Evolutionary conservation across 768 basidiomycete genomes (phyloP), one percentile per base, ranked within the genome.

Genomic region (Boletus subcaerulescens): DNA sequence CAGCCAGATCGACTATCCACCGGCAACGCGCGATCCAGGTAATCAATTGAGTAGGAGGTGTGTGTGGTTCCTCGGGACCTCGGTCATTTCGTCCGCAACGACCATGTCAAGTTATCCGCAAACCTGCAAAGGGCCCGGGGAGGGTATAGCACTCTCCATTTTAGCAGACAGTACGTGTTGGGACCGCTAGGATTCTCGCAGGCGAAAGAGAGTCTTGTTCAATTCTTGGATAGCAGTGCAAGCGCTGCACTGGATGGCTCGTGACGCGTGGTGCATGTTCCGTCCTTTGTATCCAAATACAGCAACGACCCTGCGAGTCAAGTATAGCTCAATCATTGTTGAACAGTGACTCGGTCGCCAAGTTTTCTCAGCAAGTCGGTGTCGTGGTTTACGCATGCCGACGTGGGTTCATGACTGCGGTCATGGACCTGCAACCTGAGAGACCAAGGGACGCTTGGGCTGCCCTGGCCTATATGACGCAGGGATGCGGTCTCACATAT

Each of bases 11-110:
- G 45, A 44, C 38, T n/a, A 36, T 43, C 20, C 40, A 20, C 43
- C 24, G 38, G 55, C 33, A 29, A 39, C 8, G 44, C 39, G 18
- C 32, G 11, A 13, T 32, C 45, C 6, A 36, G 26, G 10, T 17
- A 39, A 42, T 58, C 12, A 18, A 24, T 33, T 29, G 22, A 22
- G 31, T 14, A 18, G n/a, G 6, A 24, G 18, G 39, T 10, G 2
- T 24, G 24, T 36, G 35, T 4, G 39, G 48, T 22, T 45, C 58
- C 58, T 48, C 49, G 60, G 59, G 18, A 57, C 60, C 55, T 62
- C 60, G 60, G 60, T 50, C 12, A 47, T 50, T 44, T 38, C 46
- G 46, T 43, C 40, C 40, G 29, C 9, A 40, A 42, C 32, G 10
- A 26, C 8, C n/a, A 41, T 13, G 18, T 20, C 47, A 39, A 36